Evolutionary conservation across 495 filamentous ascomycete genomes (phyloP).

Genomic region (Penicillium manginii): DNA sequence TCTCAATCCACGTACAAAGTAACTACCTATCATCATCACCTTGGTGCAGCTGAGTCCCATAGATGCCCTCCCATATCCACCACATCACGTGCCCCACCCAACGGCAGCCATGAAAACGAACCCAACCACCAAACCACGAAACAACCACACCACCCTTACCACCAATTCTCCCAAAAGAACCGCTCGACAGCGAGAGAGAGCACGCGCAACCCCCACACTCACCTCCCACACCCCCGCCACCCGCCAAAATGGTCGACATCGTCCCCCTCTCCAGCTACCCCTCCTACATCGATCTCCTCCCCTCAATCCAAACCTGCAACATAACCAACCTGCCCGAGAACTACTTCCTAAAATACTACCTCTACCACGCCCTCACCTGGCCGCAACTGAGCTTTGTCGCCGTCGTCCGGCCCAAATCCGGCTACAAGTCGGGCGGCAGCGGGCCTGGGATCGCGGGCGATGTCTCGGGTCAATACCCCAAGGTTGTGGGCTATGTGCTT

Average conservation of each 20-base stretch:
- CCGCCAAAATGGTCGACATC: slow-evolving; percentile 54
- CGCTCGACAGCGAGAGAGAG: neutral
- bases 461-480: slow-evolving; percentile 79
- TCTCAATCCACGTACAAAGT: too few relatives aligned
- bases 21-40: too few relatives aligned
- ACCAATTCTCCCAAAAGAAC: too few relatives aligned
- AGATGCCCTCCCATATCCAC: too few relatives aligned
- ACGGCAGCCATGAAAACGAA: too few relatives aligned
- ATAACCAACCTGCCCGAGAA: slow-evolving; percentile 99
- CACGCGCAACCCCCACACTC: neutral
- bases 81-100: too few relatives aligned
- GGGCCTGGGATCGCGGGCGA: slow-evolving; percentile 24
- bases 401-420: slow-evolving; percentile 79
- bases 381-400: slow-evolving; percentile 96
- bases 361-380: slow-evolving; percentile 98
- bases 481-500: slow-evolving; percentile 98
- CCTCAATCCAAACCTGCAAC: slow-evolving; percentile 97
- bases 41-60: too few relatives aligned
- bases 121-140: neutral
- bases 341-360: slow-evolving; percentile 99
- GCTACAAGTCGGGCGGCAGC: slow-evolving; percentile 37
- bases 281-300: slow-evolving; percentile 64
- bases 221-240: neutral
- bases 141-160: neutral
- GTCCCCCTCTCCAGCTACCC: slow-evolving; percentile 53